phyloP scores from a whole-genome alignment of 192 early-diverging fungal species.

The Linnemannia exigua region DNA sequence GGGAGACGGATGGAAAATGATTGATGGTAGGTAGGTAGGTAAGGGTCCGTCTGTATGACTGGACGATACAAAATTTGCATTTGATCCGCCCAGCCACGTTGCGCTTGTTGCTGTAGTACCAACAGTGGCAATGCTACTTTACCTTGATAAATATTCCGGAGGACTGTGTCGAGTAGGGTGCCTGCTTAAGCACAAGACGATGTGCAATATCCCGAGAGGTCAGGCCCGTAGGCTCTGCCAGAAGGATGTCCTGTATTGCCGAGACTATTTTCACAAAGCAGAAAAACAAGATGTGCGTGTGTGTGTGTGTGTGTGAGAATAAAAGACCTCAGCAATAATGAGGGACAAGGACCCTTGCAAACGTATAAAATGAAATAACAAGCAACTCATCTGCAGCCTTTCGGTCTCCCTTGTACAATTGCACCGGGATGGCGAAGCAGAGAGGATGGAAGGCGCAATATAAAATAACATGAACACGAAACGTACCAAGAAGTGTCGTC shows the following conservation, averaged over 20 bases:
- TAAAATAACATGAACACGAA: not conserved
- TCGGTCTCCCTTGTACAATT: not conserved
- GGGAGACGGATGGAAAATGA: not conserved
- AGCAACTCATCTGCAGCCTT: not conserved
- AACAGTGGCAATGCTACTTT: not conserved
- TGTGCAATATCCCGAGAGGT: constrained; percentile 52
- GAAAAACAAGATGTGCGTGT: not conserved
- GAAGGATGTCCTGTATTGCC: constrained; percentile 46
- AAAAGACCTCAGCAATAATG: no score
- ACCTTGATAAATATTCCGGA: constrained; percentile 49
- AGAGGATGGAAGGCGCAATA: not conserved
- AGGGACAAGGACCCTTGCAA: not conserved
- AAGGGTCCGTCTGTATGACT: not conserved
- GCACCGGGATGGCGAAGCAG: not conserved
- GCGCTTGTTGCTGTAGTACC: not conserved
- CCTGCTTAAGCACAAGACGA: constrained; percentile 42
- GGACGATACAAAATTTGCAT: constrained; percentile 7
- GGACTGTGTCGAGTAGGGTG: constrained; percentile 44
- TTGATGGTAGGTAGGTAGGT: not conserved
- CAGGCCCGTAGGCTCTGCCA: constrained; percentile 34
- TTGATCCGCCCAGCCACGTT: constrained; percentile 10
- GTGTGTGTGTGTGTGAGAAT: not conserved
- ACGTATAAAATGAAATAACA: not conserved
- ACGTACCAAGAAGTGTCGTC: constrained; percentile 54
- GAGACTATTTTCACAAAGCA: constrained; percentile 26